Evolutionary conservation across 2,329 filamentous ascomycete genomes (phyloP).

Genomic region (Akanthomyces muscarius): DNA sequence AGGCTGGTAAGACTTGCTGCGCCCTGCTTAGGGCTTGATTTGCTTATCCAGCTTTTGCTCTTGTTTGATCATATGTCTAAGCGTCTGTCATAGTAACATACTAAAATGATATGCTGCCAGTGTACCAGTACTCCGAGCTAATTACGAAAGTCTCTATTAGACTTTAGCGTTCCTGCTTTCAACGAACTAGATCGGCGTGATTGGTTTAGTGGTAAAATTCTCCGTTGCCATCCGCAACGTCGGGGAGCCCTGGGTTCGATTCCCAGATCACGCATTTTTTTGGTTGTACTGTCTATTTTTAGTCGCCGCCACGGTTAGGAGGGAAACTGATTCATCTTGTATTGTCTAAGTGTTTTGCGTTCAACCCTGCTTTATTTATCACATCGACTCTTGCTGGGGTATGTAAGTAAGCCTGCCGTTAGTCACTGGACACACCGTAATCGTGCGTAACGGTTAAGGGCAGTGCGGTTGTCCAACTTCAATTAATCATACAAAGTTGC

Average conservation of each 20-base stretch:
- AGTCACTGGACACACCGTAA: too few species aligned
- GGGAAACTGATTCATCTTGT: too few species aligned
- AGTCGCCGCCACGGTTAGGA: neutral
- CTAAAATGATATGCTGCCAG: neutral
- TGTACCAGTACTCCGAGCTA: too few species aligned
- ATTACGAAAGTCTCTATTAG: neutral
- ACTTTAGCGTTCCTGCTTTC: neutral
- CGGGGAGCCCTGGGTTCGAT: conserved; percentile 34
- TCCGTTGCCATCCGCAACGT: conserved; percentile 31
- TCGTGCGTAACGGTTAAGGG: too few species aligned
- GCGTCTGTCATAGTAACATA: neutral
- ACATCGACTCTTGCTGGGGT: too few species aligned
- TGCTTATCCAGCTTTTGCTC: neutral
- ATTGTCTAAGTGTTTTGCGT: too few species aligned
- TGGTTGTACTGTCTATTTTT: neutral
- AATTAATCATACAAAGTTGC: too few species aligned
- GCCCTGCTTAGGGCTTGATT: neutral
- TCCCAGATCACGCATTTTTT: conserved; percentile 30
- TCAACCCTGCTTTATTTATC: too few species aligned
- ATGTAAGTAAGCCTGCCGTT: too few species aligned
- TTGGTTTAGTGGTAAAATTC: conserved; percentile 36
- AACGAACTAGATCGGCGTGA: conserved; percentile 23
- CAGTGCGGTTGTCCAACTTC: too few species aligned
- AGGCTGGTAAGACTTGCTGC: neutral
- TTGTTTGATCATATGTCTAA: neutral